These are phyloP conservation scores for Solanum pinnatisectum DNA, from an alignment of 257 asterid genomes.

Conservation along the genomic window DNA sequence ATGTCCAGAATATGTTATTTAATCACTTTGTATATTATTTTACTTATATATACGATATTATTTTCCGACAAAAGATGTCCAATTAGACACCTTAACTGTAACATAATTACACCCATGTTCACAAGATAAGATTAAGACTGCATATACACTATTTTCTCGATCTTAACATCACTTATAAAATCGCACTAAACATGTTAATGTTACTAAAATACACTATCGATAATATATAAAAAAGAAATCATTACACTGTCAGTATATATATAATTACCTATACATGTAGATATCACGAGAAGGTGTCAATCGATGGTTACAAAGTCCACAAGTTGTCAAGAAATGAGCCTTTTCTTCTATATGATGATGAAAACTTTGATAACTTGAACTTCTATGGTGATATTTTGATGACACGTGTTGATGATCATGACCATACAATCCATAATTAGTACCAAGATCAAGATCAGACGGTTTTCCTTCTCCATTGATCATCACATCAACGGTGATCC, in stretches of 20 bases:
- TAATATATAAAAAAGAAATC: not conserved
- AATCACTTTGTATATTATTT: not conserved
- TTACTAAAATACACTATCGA: not conserved
- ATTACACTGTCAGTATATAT: not conserved
- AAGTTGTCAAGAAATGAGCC: slow-evolving; percentile 36
- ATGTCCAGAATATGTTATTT: no score
- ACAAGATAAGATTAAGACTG: not conserved
- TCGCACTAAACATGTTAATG: not conserved
- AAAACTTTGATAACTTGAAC: not conserved
- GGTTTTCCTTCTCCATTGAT: slow-evolving; percentile 15
- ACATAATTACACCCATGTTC: not conserved
- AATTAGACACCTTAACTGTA: no score
- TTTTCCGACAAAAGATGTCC: accelerated
- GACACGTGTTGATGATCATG: slow-evolving; percentile 6
- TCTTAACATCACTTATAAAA: not conserved
- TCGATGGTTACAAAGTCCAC: slow-evolving; percentile 50
- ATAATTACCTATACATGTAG: slow-evolving; percentile 47
- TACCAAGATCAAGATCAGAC: not conserved
- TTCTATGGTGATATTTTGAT: slow-evolving; percentile 20
- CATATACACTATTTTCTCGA: not conserved
- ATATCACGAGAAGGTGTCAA: slow-evolving; percentile 41
- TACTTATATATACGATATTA: no score
- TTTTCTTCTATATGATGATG: slow-evolving; percentile 6
- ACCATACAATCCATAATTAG: not conserved
- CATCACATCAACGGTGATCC: slow-evolving; percentile 17